Base-by-base conservation (phyloP, 371 early-diverging fungal genomes). In the Dinochytrium kinnereticum region DNA sequence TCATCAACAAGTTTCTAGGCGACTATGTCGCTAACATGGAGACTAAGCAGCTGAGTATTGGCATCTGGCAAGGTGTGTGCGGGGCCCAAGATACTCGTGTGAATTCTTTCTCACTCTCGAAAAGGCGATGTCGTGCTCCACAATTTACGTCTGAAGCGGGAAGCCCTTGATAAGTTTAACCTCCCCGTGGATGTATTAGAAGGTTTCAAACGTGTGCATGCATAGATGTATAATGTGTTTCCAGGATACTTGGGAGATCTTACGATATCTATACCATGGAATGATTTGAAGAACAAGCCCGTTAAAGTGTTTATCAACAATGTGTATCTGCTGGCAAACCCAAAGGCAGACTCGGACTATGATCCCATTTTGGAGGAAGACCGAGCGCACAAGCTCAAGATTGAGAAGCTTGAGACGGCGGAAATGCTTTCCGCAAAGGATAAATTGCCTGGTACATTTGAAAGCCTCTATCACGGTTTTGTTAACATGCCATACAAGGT, bases 11-110 rank as follows among this genome's bases (percentile, higher is more conserved):
- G 81, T 88, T 97, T 72, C 89, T 98, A 38, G 98, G 98, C 39
- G 95, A 94, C 72, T 97, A 97, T 88, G 96, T 98, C 53, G 92
- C 92, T 39, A 97, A 98, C 81, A 88, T 99, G 50, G 96, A 97
- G 76, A 92, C 94, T 55, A 94, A 91, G 70, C 98, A 99, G 85
- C 89, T 99, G 68, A 95, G 93, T 78, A 90, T 98, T 72, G 98
- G 94, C 39, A 94, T 98, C 68, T 98, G 98, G 98, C 91, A 90
- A 77, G 99, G 98, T 94, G 91, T 26, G 82, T 66, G 44, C 68
- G 59, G 7, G 51, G 24, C 21, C n/a, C 28, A 51, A 37, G 57
- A 36, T 50, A n/a, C n/a, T n/a, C n/a, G n/a, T 13, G 33, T 26
- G 15, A 15, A 72, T 50, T 0, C 0, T 24, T 13, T 15, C 5